phyloP scores from a whole-genome alignment of 345 rosid genomes.

The Gynandropsis gynandra region DNA sequence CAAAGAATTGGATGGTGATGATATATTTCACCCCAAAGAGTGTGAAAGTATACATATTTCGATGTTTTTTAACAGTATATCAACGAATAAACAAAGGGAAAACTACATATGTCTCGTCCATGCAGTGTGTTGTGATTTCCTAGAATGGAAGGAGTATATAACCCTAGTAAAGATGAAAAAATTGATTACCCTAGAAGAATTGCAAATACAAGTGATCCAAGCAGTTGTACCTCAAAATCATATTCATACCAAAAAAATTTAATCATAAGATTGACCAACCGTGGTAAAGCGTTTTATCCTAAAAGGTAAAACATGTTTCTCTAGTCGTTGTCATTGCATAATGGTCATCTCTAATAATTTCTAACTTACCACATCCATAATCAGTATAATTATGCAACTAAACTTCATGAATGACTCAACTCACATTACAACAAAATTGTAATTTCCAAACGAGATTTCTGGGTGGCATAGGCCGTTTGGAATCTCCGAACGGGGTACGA shows the following conservation, averaged over 20 bases:
- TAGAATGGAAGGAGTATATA: too few relatives aligned
- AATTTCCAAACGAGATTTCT: too few relatives aligned
- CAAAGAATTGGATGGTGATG: too few relatives aligned
- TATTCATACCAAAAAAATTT: slow-evolving; percentile 2
- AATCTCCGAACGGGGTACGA: too few relatives aligned
- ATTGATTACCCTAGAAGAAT: too few relatives aligned
- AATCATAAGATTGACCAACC: slow-evolving; percentile 28
- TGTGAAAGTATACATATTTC: background rate
- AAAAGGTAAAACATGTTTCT: slow-evolving; percentile 12
- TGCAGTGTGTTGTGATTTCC: too few relatives aligned
- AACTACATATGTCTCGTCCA: background rate
- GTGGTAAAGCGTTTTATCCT: slow-evolving; percentile 28
- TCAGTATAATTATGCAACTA: slow-evolving; percentile 26
- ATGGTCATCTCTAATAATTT: slow-evolving; percentile 18
- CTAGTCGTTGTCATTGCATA: slow-evolving; percentile 24
- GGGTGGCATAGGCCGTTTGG: too few relatives aligned
- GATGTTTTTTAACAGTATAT: background rate
- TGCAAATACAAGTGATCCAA: background rate
- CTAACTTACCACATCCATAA: slow-evolving; percentile 27
- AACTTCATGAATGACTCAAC: slow-evolving; percentile 5
- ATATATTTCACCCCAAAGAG: too few relatives aligned
- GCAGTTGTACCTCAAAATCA: too few relatives aligned
- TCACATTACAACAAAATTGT: too few relatives aligned
- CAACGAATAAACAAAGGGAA: background rate
- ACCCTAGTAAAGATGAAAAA: too few relatives aligned